Percentiles rank a stretch among this genome's conserved stretches.
Evolutionary conservation across 768 basidiomycete genomes (phyloP).

Genomic region (Auriscalpium orientale): DNA sequence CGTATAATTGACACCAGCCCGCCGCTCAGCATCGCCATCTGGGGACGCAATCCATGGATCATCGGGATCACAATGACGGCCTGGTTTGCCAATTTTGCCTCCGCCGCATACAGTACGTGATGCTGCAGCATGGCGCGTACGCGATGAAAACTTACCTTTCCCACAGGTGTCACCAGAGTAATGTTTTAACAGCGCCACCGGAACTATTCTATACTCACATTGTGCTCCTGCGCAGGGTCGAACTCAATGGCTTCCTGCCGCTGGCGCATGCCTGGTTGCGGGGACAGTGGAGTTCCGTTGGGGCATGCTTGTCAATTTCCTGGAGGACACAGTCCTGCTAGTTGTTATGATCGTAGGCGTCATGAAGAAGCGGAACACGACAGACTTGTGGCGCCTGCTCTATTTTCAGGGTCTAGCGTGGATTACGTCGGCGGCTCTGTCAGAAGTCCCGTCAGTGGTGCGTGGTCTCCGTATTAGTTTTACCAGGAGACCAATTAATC

Average conservation of each 20-base stretch:
- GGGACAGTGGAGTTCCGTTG: conserved; percentile 8
- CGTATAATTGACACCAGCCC: too few relatives aligned
- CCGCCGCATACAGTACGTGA: conserved; percentile 6
- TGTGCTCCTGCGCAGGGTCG: neutral
- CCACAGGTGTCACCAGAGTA: conserved; percentile 4
- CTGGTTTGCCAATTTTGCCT: conserved; percentile 3
- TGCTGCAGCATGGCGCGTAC: neutral
- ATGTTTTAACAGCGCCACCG: neutral
- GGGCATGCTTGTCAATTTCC: conserved; percentile 8
- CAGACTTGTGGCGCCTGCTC: conserved; percentile 12
- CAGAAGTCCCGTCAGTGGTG: conserved; percentile 11
- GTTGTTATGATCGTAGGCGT: conserved; percentile 11
- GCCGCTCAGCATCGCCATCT: conserved; percentile 7
- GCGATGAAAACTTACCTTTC: neutral
- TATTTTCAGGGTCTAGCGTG: conserved; percentile 11
- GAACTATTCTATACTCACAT: neutral
- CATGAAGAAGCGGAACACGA: conserved; percentile 9
- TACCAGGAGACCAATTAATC: neutral
- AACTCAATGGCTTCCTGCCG: neutral
- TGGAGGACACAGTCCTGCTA: conserved; percentile 10
- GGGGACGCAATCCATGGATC: conserved; percentile 4
- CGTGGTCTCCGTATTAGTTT: neutral
- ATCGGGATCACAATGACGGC: neutral
- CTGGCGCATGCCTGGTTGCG: neutral
- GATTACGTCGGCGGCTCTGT: conserved; percentile 4